These are phyloP conservation scores for Gloeophyllum trabeum DNA, from an alignment of 768 basidiomycete genomes.

Conservation along the genomic window DNA sequence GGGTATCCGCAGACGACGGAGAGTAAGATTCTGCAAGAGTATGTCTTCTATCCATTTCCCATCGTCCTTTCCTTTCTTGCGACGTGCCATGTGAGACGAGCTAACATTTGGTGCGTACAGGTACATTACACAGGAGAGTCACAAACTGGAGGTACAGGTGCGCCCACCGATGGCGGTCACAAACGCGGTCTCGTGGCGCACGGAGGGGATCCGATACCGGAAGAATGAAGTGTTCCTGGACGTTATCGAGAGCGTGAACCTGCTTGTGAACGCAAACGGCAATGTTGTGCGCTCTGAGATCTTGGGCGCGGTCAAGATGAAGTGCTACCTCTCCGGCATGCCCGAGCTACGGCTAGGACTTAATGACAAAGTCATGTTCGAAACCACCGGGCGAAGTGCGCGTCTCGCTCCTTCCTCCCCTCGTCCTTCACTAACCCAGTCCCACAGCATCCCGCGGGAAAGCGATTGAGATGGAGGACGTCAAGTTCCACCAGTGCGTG, in stretches of 20 bases:
- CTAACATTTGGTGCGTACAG: slow-evolving; percentile 21
- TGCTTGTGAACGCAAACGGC: slow-evolving; percentile 92
- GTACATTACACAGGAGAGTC: slow-evolving; percentile 97
- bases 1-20: slow-evolving; percentile 98
- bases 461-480: slow-evolving; percentile 99
- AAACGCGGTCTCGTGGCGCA: slow-evolving; percentile 97
- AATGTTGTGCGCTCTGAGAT: slow-evolving; percentile 97
- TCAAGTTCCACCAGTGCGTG: slow-evolving; percentile 99
- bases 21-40: slow-evolving; percentile 98
- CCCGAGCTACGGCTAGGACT: slow-evolving; percentile 90
- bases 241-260: slow-evolving; percentile 94
- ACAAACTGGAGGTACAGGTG: slow-evolving; percentile 90
- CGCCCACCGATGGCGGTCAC: slow-evolving; percentile 95
- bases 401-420: slow-evolving; percentile 6
- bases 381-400: slow-evolving; percentile 90
- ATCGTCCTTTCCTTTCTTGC: background rate
- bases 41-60: slow-evolving; percentile 3
- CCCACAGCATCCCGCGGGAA: slow-evolving; percentile 79
- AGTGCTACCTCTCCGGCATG: slow-evolving; percentile 99
- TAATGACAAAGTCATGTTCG: slow-evolving; percentile 99
- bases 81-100: background rate
- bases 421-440: background rate
- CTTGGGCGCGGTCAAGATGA: slow-evolving; percentile 98
- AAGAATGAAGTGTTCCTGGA: slow-evolving; percentile 99
- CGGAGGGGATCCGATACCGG: slow-evolving; percentile 91